Conservation (phyloP, 23 red algal genomes). For the Gracilariopsis chorda region DNA sequence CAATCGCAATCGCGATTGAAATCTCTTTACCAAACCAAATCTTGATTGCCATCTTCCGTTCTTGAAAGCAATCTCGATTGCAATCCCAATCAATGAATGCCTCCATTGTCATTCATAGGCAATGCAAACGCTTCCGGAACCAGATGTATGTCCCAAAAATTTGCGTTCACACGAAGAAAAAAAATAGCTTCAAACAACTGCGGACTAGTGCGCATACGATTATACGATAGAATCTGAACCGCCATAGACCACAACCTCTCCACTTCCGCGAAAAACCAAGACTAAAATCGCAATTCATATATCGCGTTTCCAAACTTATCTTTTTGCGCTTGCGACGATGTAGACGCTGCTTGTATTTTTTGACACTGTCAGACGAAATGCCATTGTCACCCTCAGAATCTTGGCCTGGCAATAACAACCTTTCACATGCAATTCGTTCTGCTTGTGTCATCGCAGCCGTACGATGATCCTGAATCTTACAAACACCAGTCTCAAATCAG, state of each 20-base stretch:
- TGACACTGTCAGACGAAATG: background rate
- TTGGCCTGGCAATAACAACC: background rate
- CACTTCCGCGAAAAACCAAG: background rate
- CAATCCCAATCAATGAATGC: too few species aligned
- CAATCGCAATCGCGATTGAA: too few species aligned
- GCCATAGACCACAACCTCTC: background rate
- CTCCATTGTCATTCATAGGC: too few species aligned
- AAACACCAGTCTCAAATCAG: background rate
- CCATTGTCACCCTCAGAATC: background rate
- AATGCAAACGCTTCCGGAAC: background rate
- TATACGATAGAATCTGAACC: background rate
- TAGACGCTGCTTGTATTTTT: background rate
- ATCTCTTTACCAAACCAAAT: too few species aligned
- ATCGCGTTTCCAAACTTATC: background rate
- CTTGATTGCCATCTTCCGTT: too few species aligned
- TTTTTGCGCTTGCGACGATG: background rate
- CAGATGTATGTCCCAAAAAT: background rate
- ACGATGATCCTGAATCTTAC: background rate
- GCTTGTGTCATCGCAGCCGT: background rate
- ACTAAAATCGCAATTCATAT: background rate
- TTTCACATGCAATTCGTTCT: background rate
- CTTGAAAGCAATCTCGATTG: too few species aligned
- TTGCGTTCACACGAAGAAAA: background rate
- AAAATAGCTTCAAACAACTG: background rate
- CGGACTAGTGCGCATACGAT: background rate